Conservation (phyloP, 169 alveolate genomes). For the Babesia gibsoni region DNA sequence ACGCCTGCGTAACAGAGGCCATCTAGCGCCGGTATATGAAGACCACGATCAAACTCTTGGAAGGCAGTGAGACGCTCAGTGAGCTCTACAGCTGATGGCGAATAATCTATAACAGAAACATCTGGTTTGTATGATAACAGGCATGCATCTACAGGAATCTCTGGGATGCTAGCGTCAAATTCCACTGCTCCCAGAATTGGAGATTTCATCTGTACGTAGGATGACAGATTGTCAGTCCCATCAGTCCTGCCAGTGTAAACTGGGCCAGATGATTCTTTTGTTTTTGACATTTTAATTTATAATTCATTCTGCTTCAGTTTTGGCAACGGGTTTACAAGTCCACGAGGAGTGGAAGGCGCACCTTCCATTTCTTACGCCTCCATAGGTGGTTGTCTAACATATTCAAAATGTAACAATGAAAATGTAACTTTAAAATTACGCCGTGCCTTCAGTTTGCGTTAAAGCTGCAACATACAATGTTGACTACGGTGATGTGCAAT, state of each 20-base stretch:
- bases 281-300: slow-evolving; percentile 28
- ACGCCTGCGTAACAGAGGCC: slow-evolving; percentile 2
- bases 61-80: slow-evolving; percentile 35
- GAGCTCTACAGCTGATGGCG: slow-evolving; percentile 44
- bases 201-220: slow-evolving; percentile 59
- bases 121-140: slow-evolving; percentile 38
- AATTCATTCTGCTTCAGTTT: background rate
- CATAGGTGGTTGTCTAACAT: no score
- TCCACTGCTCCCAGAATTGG: slow-evolving; percentile 56
- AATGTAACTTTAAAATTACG: no score
- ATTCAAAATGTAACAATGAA: no score
- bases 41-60: slow-evolving; percentile 42
- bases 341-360: no score
- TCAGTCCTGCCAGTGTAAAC: slow-evolving; percentile 19
- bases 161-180: slow-evolving; percentile 56
- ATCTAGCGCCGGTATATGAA: background rate
- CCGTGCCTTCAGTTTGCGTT: background rate
- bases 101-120: slow-evolving; percentile 33
- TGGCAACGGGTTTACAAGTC: background rate
- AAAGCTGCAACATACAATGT: slow-evolving; percentile 17
- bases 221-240: slow-evolving; percentile 19
- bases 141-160: slow-evolving; percentile 53
- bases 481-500: background rate
- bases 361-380: no score
- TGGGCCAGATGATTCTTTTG: background rate